phyloP scores from a whole-genome alignment of 2,329 filamentous ascomycete genomes.

The Pestalotiopsis sp. region DNA sequence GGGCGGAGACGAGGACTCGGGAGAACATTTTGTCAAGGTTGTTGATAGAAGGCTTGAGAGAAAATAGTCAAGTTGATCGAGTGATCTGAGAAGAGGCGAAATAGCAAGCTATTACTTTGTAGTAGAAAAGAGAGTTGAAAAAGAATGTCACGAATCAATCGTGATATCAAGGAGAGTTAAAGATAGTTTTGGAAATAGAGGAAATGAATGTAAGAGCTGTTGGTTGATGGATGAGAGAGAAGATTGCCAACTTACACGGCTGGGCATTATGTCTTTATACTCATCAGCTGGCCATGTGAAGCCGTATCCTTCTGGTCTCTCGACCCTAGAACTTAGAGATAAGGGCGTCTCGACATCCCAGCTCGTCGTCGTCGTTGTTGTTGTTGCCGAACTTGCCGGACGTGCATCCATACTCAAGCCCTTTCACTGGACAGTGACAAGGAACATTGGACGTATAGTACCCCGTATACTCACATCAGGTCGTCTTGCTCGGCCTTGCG shows the following conservation, averaged over 20 bases:
- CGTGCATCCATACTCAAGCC: background rate
- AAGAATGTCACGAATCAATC: conserved; percentile 9
- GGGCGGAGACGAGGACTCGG: background rate
- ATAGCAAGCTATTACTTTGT: background rate
- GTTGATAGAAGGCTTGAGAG: conserved; percentile 20
- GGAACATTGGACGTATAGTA: background rate
- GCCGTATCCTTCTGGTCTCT: background rate
- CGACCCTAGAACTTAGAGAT: background rate
- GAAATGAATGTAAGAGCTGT: background rate
- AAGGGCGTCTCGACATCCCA: background rate
- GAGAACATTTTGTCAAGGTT: background rate
- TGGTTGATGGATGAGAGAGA: background rate
- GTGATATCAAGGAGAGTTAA: background rate
- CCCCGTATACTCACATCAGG: background rate
- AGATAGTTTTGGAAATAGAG: background rate
- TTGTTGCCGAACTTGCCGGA: background rate
- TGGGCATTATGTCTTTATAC: background rate
- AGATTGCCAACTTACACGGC: background rate
- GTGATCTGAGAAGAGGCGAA: background rate
- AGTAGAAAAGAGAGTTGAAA: background rate
- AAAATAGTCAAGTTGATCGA: conserved; percentile 21
- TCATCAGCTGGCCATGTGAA: background rate
- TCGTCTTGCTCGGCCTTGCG: background rate
- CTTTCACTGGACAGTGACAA: background rate
- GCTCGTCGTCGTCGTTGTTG: background rate